Evolutionary conservation across 495 filamentous ascomycete genomes (phyloP), one percentile per base, ranked within the genome.

Genomic region (Aspergillus affinis): DNA sequence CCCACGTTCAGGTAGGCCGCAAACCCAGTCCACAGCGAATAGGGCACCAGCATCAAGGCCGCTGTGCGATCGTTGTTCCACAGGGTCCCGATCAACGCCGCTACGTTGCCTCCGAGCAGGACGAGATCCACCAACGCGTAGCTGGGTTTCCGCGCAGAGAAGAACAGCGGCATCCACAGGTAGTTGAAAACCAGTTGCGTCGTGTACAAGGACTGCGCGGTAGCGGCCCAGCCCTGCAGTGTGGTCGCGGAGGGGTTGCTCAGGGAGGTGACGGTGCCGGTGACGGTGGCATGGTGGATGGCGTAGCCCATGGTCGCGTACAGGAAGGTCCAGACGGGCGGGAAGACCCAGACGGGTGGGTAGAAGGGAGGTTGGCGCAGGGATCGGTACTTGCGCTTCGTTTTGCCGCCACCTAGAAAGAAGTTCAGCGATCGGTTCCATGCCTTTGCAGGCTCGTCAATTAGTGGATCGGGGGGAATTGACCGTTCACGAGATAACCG

Each of bases 111-210:
- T 2, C 85, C 81, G 12, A 97, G 75, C 1, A 87, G 81, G 3
- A 89, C 76, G 51, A 95, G 87, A 75, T 97, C 90, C 5, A 80
- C 83, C 9, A 92, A 82, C 1, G 92, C 92, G 68, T 85, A 83
- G 58, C 86, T 81, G 3, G 91, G 90, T 23, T 84, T 81, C 45
- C 84, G 82, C 32, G 88, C 63, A 0, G 82, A 81, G 69, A 96
- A 97, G 81, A 97, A 98, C 9, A 97, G 82, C 2, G 93, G 93
- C 91, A 94, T 97, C 91, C 90, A 98, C 51, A 88, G 70, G 19
- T 94, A 75, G 70, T 97, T 97, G 15, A 97, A 74, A 19, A 79
- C 88, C 9, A 97, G 86, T 69, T 97, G 93, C 49, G 88, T 83
- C 6, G 88, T 89, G 78, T 96, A 97, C 17, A 96, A 80, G 0